Evolutionary conservation across 768 basidiomycete species (phyloP).

Genomic region (Hypsizygus marmoreus): DNA sequence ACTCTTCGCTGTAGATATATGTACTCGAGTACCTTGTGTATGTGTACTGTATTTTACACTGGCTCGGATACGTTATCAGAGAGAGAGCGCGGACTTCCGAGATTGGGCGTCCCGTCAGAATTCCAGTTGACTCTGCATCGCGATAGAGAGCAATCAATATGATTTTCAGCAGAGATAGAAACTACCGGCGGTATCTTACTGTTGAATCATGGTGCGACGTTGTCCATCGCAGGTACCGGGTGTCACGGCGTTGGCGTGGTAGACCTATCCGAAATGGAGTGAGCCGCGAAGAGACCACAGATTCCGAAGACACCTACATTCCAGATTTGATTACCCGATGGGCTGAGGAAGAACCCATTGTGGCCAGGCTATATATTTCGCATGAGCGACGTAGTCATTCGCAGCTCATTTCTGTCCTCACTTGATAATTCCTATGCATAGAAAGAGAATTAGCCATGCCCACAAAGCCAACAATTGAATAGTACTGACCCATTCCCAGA

Average conservation of each 20-base stretch:
- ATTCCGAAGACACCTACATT: slow-evolving; percentile 18
- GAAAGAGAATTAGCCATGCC: background rate
- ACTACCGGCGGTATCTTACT: no score
- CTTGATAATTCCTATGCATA: slow-evolving; percentile 16
- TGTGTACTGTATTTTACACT: slow-evolving; percentile 9
- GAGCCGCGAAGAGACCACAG: background rate
- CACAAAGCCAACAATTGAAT: background rate
- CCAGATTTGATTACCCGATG: slow-evolving; percentile 24
- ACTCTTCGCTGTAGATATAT: slow-evolving; percentile 2
- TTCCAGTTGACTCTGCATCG: slow-evolving; percentile 24
- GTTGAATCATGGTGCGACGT: slow-evolving; percentile 26
- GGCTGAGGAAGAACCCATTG: slow-evolving; percentile 36
- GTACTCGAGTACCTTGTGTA: background rate
- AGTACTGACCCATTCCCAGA: slow-evolving; percentile 30
- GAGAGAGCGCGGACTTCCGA: slow-evolving; percentile 19
- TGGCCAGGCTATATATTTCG: slow-evolving; percentile 36
- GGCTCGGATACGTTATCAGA: slow-evolving; percentile 20
- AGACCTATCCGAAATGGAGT: slow-evolving; percentile 18
- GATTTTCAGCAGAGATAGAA: no score
- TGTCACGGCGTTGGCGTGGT: slow-evolving; percentile 22
- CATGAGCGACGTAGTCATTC: no score
- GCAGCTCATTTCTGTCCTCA: no score
- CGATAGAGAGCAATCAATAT: no score
- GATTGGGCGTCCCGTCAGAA: slow-evolving; percentile 22
- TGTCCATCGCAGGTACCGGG: slow-evolving; percentile 28